phyloP scores from a whole-genome alignment of 352 stramenopile genomes.

The Globisporangium yorkense region DNA sequence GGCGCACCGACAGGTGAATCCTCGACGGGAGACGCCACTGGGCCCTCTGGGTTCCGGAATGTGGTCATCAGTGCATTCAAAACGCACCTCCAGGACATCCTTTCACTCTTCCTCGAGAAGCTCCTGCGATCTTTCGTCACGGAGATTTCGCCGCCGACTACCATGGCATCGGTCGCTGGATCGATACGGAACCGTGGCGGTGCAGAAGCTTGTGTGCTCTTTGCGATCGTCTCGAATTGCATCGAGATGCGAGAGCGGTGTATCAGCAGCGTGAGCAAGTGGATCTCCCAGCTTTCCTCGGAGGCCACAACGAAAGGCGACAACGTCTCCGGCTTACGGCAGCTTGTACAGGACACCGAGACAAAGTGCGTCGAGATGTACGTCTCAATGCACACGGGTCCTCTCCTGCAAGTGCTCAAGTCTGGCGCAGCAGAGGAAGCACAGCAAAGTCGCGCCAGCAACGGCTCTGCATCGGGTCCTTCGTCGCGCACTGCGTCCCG shows the following conservation, averaged over 20 bases:
- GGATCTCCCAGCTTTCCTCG: slow-evolving; percentile 35
- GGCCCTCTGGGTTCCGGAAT: slow-evolving; percentile 9
- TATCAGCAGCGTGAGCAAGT: slow-evolving; percentile 34
- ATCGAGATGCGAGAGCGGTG: slow-evolving; percentile 60
- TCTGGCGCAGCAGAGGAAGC: slow-evolving; percentile 44
- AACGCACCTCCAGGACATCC: slow-evolving; percentile 39
- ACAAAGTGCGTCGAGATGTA: slow-evolving; percentile 59
- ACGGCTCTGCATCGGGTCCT: slow-evolving; percentile 6
- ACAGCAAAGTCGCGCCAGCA: slow-evolving; percentile 17
- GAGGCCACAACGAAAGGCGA: slow-evolving; percentile 11
- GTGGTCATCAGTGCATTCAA: slow-evolving; percentile 33
- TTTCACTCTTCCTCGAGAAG: slow-evolving; percentile 42
- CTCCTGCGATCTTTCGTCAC: slow-evolving; percentile 38
- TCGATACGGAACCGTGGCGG: slow-evolving; percentile 20
- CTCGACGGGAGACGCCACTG: neutral
- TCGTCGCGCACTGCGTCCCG: slow-evolving; percentile 25
- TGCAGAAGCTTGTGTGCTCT: slow-evolving; percentile 47
- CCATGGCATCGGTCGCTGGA: slow-evolving; percentile 20
- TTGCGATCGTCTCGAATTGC: slow-evolving; percentile 67
- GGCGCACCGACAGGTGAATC: slow-evolving; percentile 4
- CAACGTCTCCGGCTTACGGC: slow-evolving; percentile 19
- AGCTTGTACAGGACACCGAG: slow-evolving; percentile 42
- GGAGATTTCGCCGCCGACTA: slow-evolving; percentile 30
- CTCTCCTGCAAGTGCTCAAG: slow-evolving; percentile 41
- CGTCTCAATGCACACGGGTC: slow-evolving; percentile 41